These are phyloP conservation scores for Casuarina equisetifolia DNA, from an alignment of 306 rosid genomes.

Conservation along the genomic window DNA sequence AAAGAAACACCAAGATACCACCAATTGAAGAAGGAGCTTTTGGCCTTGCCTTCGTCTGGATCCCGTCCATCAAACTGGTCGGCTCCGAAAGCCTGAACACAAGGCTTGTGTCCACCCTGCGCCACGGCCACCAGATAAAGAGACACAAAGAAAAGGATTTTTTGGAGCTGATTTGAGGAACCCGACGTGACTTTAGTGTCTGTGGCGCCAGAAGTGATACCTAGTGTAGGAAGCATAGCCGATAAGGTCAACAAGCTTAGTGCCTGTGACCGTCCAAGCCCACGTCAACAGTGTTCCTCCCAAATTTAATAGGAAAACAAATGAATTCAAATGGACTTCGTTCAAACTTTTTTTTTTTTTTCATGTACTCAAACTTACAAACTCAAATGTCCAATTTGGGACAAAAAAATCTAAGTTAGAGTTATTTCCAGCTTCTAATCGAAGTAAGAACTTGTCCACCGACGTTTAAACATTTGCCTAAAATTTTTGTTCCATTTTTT, in stretches of 20 bases:
- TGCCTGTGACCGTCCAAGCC: constrained; percentile 37
- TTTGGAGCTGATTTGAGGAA: constrained; percentile 41
- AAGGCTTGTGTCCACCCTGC: constrained; percentile 80
- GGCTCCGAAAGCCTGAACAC: constrained; percentile 81
- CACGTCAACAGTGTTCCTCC: too few species aligned
- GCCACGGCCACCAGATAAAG: constrained; percentile 63
- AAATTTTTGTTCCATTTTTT: too few species aligned
- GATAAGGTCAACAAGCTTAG: constrained; percentile 58
- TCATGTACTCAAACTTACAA: too few species aligned
- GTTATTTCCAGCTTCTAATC: too few species aligned
- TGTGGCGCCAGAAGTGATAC: constrained; percentile 26
- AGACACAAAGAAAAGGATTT: constrained; percentile 54
- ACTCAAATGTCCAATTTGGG: too few species aligned
- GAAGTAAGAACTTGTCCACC: too few species aligned
- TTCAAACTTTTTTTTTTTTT: too few species aligned
- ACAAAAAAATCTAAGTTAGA: too few species aligned
- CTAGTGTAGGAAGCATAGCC: constrained; percentile 44
- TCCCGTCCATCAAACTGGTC: constrained; percentile 68
- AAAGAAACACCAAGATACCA: constrained; percentile 60
- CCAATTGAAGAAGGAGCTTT: constrained; percentile 87
- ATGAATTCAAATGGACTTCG: too few species aligned
- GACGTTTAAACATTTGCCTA: too few species aligned
- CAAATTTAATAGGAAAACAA: too few species aligned
- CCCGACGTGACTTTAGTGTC: constrained; percentile 19
- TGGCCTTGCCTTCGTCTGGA: constrained; percentile 57